phyloP scores from a whole-genome alignment of 805 yeast species.

The Starmerella stellata region DNA sequence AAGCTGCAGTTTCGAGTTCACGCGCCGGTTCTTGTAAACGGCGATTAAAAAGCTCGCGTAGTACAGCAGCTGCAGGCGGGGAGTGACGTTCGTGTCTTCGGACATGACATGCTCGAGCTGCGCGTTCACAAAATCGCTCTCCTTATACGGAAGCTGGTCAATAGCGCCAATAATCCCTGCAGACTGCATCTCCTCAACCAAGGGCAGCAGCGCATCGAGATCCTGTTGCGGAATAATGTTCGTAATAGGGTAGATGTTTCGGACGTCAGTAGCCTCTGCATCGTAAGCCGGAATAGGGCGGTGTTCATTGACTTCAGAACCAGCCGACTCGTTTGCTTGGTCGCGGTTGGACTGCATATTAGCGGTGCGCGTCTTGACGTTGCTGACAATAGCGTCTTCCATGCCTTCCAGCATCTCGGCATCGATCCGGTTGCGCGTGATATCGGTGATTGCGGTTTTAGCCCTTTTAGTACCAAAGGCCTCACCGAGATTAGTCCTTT shows the following conservation, averaged over 20 bases:
- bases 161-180: slow-evolving; percentile 29
- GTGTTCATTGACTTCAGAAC: slow-evolving; percentile 29
- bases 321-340: slow-evolving; percentile 37
- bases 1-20: slow-evolving; percentile 39
- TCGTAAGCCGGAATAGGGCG: slow-evolving; percentile 73
- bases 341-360: slow-evolving; percentile 55
- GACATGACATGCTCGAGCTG: slow-evolving; percentile 22
- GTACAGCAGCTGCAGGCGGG: slow-evolving; percentile 36
- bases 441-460: slow-evolving; percentile 66
- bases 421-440: slow-evolving; percentile 72
- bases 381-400: slow-evolving; percentile 67
- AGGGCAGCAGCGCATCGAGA: slow-evolving; percentile 36
- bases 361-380: slow-evolving; percentile 50
- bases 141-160: slow-evolving; percentile 40
- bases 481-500: slow-evolving; percentile 77
- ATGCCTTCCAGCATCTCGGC: slow-evolving; percentile 56
- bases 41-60: slow-evolving; percentile 69
- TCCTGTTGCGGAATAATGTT: slow-evolving; percentile 54
- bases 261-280: slow-evolving; percentile 62
- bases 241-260: slow-evolving; percentile 60
- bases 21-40: slow-evolving; percentile 54
- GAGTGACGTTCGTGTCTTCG: slow-evolving; percentile 31
- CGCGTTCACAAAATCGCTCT: slow-evolving; percentile 38
- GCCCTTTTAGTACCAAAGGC: slow-evolving; percentile 96
- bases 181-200: slow-evolving; percentile 32